Conservation (phyloP, 257 asterid species). For the Solanum appendiculatum region DNA sequence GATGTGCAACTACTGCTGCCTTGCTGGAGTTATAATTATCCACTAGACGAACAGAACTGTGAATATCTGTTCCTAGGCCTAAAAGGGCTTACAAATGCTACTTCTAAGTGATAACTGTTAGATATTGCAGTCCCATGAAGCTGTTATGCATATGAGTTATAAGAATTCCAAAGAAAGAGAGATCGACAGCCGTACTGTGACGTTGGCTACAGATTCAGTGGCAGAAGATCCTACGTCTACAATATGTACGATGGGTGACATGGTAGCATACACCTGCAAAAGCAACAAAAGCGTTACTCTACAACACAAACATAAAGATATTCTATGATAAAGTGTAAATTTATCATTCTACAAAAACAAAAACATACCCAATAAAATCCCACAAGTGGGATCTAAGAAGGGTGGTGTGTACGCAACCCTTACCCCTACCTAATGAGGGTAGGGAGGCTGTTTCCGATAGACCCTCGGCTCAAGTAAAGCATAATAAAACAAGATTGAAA, state of each 20-base stretch:
- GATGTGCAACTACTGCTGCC: not conserved
- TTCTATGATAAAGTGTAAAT: not conserved
- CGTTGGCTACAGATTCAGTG: constrained; percentile 61
- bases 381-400: not conserved
- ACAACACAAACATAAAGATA: not conserved
- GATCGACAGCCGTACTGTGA: constrained; percentile 38
- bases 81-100: not conserved
- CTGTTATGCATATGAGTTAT: not conserved
- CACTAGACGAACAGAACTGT: not conserved
- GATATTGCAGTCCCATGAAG: not conserved
- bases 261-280: constrained; percentile 78
- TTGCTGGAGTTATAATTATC: not conserved
- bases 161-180: not conserved
- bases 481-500: not conserved
- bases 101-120: not conserved
- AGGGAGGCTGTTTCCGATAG: not conserved
- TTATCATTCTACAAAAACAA: not conserved
- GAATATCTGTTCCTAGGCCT: not conserved
- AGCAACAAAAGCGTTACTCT: not conserved
- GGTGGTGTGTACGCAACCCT: not conserved
- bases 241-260: constrained; percentile 65
- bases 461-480: not conserved
- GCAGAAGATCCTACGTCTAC: constrained; percentile 55
- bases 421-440: not conserved
- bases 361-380: not conserved